Conservation (phyloP, 257 asterid species). For the Ballota nigra region DNA sequence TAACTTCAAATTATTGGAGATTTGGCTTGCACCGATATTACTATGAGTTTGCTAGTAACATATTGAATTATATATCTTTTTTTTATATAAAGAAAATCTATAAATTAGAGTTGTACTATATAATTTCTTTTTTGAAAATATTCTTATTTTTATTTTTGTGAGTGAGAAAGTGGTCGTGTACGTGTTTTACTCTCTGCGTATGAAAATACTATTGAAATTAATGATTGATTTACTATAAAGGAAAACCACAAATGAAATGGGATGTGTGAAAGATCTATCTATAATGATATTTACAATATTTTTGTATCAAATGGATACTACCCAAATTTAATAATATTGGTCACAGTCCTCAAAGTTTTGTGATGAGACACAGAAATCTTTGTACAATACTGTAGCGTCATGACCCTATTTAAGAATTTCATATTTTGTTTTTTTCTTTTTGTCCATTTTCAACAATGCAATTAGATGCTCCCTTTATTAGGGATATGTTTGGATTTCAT, state of each 20-base stretch:
- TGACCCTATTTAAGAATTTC: background rate
- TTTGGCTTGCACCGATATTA: too few species aligned
- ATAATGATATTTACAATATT: too few species aligned
- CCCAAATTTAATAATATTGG: background rate
- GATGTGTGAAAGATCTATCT: background rate
- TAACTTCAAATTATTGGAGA: too few species aligned
- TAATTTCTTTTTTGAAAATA: too few species aligned
- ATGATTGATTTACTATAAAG: background rate
- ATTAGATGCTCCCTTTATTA: background rate
- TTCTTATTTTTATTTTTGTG: too few species aligned
- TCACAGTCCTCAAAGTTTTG: background rate
- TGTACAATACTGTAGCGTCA: background rate
- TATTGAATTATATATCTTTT: too few species aligned
- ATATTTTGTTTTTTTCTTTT: background rate
- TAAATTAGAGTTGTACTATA: too few species aligned
- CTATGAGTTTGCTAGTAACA: too few species aligned
- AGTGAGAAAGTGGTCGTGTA: too few species aligned
- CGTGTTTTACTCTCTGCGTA: too few species aligned
- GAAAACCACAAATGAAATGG: background rate
- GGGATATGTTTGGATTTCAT: constrained; percentile 3
- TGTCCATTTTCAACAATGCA: background rate
- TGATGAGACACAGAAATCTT: background rate
- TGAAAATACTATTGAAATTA: background rate
- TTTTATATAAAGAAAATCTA: too few species aligned
- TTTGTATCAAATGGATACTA: background rate